Evolutionary conservation across 768 basidiomycete species (phyloP).

Genomic region (Hygrocybe coccinea): DNA sequence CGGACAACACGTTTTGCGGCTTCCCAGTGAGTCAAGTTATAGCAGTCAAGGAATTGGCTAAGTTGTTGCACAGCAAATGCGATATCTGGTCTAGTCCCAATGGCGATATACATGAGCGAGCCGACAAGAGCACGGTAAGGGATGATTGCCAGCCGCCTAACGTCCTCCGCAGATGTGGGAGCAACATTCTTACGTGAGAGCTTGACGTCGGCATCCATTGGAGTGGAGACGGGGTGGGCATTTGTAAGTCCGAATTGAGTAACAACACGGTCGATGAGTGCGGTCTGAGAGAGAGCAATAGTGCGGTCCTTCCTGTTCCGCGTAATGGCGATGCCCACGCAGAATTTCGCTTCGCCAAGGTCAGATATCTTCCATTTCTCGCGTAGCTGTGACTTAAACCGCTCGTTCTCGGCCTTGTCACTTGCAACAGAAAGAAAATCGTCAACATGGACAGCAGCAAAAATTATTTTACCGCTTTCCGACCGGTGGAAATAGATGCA

Average conservation of each 20-base stretch:
- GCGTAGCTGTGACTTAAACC: constrained; percentile 27
- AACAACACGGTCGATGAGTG: constrained; percentile 21
- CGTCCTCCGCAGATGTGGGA: too few species aligned
- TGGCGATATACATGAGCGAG: constrained; percentile 16
- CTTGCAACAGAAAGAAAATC: constrained; percentile 24
- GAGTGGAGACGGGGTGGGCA: neutral
- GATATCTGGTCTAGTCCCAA: constrained; percentile 24
- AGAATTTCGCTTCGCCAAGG: constrained; percentile 27
- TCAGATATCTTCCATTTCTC: constrained; percentile 31
- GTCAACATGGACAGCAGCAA: constrained; percentile 35
- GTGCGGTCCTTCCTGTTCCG: constrained; percentile 19
- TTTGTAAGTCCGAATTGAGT: neutral
- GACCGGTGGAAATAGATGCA: constrained; percentile 37
- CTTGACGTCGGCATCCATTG: neutral
- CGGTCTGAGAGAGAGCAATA: constrained; percentile 22
- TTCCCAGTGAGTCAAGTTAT: constrained; percentile 23
- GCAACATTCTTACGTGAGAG: too few species aligned
- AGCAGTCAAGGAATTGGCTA: constrained; percentile 28
- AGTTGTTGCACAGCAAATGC: constrained; percentile 22
- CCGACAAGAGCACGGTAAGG: constrained; percentile 14
- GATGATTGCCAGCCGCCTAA: neutral
- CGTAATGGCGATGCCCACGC: constrained; percentile 37
- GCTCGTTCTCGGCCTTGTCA: constrained; percentile 8
- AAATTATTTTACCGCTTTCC: constrained; percentile 14
- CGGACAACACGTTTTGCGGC: constrained; percentile 19